Evolutionary conservation across 805 yeast genomes (phyloP).

Genomic region (Nakazawaea sp.): DNA sequence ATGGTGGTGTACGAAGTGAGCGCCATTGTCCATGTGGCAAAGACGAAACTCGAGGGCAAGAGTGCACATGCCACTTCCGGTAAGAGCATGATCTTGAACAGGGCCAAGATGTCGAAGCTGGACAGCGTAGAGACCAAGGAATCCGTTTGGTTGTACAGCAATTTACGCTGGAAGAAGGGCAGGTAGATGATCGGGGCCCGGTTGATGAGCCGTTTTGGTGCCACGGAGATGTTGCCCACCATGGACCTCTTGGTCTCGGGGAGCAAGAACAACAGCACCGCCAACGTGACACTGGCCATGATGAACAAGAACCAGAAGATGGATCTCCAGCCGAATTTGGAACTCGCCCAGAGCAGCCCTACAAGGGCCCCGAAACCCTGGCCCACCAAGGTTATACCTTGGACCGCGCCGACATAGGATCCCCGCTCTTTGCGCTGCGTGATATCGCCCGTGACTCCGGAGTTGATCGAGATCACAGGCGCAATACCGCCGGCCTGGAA

Average conservation of each 20-base stretch:
- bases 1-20: slow-evolving; percentile 59
- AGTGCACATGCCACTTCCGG: slow-evolving; percentile 41
- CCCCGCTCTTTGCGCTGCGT: slow-evolving; percentile 57
- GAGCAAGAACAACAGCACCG: slow-evolving; percentile 24
- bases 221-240: slow-evolving; percentile 26
- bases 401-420: slow-evolving; percentile 50
- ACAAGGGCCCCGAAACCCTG: slow-evolving; percentile 67
- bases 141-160: slow-evolving; percentile 10
- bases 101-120: slow-evolving; percentile 23
- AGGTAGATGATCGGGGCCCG: slow-evolving; percentile 10
- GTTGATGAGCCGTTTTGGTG: slow-evolving; percentile 7
- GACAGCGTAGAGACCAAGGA: slow-evolving; percentile 20
- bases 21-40: slow-evolving; percentile 63
- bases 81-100: slow-evolving; percentile 35
- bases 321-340: slow-evolving; percentile 57
- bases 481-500: slow-evolving; percentile 71
- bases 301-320: slow-evolving; percentile 61
- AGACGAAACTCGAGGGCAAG: slow-evolving; percentile 55
- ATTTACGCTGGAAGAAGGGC: slow-evolving; percentile 2
- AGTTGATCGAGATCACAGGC: slow-evolving; percentile 56
- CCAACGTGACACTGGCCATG: slow-evolving; percentile 40
- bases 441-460: slow-evolving; percentile 65
- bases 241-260: slow-evolving; percentile 33
- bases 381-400: slow-evolving; percentile 57
- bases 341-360: slow-evolving; percentile 35